phyloP scores from a whole-genome alignment of 179 eudicot species.

The Drosera spatulata region DNA sequence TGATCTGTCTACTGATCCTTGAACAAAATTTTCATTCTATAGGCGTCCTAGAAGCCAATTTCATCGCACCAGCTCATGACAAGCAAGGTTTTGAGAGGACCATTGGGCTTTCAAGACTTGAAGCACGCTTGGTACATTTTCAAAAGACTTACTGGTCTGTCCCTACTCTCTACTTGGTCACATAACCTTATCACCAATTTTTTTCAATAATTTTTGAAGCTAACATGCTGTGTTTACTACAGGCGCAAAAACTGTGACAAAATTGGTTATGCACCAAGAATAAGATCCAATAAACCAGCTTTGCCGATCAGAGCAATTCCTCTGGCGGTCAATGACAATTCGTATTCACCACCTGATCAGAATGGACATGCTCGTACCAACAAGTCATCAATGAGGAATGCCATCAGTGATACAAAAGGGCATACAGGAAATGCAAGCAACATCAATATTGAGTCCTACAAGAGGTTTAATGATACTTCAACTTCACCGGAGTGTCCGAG shows the following conservation, averaged over 20 bases:
- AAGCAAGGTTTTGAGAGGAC: conserved; percentile 76
- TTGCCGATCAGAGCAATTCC: background rate
- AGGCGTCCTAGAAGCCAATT: conserved; percentile 82
- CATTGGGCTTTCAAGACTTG: conserved; percentile 49
- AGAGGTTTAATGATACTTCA: background rate
- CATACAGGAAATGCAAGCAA: background rate
- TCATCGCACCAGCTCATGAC: conserved; percentile 18
- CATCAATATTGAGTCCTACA: background rate
- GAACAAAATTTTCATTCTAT: background rate
- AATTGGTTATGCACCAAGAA: conserved; percentile 57
- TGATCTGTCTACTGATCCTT: too few species aligned
- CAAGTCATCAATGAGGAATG: background rate
- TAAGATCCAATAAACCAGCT: conserved; percentile 4
- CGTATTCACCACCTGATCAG: conserved; percentile 3
- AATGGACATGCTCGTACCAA: conserved; percentile 1
- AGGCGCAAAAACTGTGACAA: conserved; percentile 53
- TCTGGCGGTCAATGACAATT: background rate
- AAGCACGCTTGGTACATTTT: conserved; percentile 25
- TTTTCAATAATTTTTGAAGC: background rate
- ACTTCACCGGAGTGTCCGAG: background rate
- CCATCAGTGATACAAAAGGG: background rate
- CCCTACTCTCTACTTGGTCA: background rate
- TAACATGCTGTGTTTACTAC: background rate
- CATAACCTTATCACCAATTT: background rate
- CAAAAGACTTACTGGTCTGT: conserved; percentile 58